Conservation (phyloP, 2,329 filamentous ascomycete species). For the Monilinia vaccinii-corymbosi region DNA sequence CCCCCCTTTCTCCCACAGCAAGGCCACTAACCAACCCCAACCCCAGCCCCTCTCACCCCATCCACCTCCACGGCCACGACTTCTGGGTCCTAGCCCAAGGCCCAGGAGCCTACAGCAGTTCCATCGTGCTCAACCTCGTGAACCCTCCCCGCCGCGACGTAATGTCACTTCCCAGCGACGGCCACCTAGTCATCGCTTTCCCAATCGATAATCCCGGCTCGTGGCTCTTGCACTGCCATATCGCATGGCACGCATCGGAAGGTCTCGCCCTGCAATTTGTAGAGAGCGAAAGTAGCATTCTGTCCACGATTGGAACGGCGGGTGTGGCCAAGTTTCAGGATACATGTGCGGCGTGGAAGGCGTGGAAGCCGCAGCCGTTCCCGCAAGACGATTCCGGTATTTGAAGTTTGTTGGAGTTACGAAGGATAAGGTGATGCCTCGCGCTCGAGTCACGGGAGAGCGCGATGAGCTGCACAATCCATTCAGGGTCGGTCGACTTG, state of each 20-base stretch:
- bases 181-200: slow-evolving; percentile 27
- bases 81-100: slow-evolving; percentile 40
- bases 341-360: slow-evolving; percentile 20
- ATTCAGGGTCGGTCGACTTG: neutral
- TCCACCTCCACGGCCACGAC: slow-evolving; percentile 44
- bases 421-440: too few species aligned
- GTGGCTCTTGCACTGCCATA: slow-evolving; percentile 31
- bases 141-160: slow-evolving; percentile 47
- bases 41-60: slow-evolving; percentile 21
- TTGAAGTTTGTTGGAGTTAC: slow-evolving; percentile 2
- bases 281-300: slow-evolving; percentile 25
- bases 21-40: neutral
- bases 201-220: slow-evolving; percentile 28
- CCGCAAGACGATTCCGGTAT: slow-evolving; percentile 25
- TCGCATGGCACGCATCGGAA: slow-evolving; percentile 44
- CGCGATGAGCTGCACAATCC: neutral
- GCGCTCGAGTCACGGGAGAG: neutral
- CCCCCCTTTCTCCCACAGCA: slow-evolving; percentile 23
- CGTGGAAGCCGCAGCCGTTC: slow-evolving; percentile 14
- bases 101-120: slow-evolving; percentile 30
- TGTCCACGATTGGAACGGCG: slow-evolving; percentile 8
- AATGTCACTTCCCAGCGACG: slow-evolving; percentile 34
- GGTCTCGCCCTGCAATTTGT: slow-evolving; percentile 46
- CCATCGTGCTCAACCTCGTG: slow-evolving; percentile 26
- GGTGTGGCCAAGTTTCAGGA: slow-evolving; percentile 14